Evolutionary conservation across 805 yeast genomes (phyloP), one percentile per base, ranked within the genome.

Genomic region (Ogataea naganishii): DNA sequence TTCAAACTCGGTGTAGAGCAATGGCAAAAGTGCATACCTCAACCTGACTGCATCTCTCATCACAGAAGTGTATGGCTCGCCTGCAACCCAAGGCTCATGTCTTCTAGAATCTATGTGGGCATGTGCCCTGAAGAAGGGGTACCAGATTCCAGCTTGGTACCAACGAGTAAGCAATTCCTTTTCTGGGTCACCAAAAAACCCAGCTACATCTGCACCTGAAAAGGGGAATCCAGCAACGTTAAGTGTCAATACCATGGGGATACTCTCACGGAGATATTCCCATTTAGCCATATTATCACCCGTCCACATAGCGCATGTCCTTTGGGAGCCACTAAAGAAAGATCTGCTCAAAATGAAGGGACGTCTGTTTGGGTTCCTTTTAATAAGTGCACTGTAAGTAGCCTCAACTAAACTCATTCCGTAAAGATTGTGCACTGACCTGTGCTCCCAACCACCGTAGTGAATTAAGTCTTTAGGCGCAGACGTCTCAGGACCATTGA

Each of bases 171-270:
- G 62, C 36, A 92, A 58, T 47, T 92, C 97, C 20, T 71, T 65
- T 0, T 75, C 60, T 0, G 98, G 97, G 50, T 92, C 70, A 3
- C 94, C 95, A 48, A 86, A 88, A 49, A 92, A 92, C 0, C 99
- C 98, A 20, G 96, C 97, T 26, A 92, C 89, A 59, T 92, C 99
- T 7, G 96, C 89, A 7, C 99, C 99, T 6, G 81, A 69, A 58
- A 88, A 89, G 18, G 96, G 95, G 75, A 75, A 78, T 7, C 95
- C 95, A 2, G 74, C 83, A 18, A 83, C 60, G 27, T 86, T 85
- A 40, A 78, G 69, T 3, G 94, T 82, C 35, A 92, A 62, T 11
- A 84, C 54, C 95, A 86, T 88, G 6, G 97, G 96, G 26, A 85
- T 68, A 0, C 96, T 83, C 5, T 72, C 66, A 41, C 69, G 65